Conservation (phyloP, 1,139 yeast genomes). For the Geotrichum bryndzae region DNA sequence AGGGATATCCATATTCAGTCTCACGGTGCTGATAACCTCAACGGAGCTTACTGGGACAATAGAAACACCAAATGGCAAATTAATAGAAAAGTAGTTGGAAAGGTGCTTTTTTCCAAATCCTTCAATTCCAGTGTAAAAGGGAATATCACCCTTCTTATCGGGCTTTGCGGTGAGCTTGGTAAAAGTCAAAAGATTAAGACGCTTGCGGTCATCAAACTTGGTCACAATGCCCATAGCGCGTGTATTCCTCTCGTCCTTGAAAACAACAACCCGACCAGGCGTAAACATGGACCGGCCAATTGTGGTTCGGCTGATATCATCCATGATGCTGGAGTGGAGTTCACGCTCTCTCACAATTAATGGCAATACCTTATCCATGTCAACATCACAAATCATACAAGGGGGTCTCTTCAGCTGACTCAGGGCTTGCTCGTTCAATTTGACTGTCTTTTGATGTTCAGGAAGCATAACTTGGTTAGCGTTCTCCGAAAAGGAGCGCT, state of each 20-base stretch:
- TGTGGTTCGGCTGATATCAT: constrained; percentile 43
- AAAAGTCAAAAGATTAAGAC: constrained; percentile 4
- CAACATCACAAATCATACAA: constrained; percentile 36
- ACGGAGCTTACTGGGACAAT: constrained; percentile 45
- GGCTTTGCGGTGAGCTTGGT: not conserved
- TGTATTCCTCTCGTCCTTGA: constrained; percentile 42
- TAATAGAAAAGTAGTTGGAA: constrained; percentile 27
- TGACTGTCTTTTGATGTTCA: constrained; percentile 68
- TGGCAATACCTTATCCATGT: constrained; percentile 44
- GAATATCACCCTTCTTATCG: constrained; percentile 35
- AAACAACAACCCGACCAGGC: constrained; percentile 58
- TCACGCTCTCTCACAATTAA: constrained; percentile 44
- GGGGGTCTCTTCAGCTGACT: constrained; percentile 40
- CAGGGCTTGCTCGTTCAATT: constrained; percentile 47
- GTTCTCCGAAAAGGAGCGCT: constrained; percentile 90
- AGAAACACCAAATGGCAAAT: constrained; percentile 34
- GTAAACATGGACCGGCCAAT: constrained; percentile 44
- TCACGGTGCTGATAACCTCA: constrained; percentile 47
- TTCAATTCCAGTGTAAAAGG: constrained; percentile 46
- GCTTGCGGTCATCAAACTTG: constrained; percentile 4
- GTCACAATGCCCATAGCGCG: constrained; percentile 47
- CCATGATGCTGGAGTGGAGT: constrained; percentile 43
- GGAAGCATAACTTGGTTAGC: constrained; percentile 80
- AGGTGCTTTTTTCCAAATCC: constrained; percentile 33
- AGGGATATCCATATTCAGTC: constrained; percentile 41